Evolutionary conservation across 2,329 filamentous ascomycete genomes (phyloP), one percentile per base, ranked within the genome.

Genomic region (Calonectria naviculata): DNA sequence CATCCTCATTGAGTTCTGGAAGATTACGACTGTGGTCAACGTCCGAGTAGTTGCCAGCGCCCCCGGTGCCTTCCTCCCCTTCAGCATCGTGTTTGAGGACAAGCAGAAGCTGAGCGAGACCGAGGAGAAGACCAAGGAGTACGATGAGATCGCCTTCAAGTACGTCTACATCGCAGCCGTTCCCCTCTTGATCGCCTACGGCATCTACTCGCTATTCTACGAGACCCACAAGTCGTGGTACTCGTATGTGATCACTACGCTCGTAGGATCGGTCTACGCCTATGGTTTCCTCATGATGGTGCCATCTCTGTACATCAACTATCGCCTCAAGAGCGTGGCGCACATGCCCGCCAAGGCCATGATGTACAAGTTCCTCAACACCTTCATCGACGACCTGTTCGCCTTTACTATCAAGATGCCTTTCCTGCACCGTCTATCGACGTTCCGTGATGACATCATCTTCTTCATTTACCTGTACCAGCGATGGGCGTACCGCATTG

Each of bases 251-350:
- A 97, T 99, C 81, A 92, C 97, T 28, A 98, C 96, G 0, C 91
- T 99, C 12, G 97, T 99, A 26, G 97, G 95, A 13, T 96, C 93
- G 49, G 97, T 99, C 63, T 99, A 99, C 83, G 95, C 97, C 0
- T 99, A 99, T 81, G 97, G 97, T 5, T 99, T 99, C 89, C 86
- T 99, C 72, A 98, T 99, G 95, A 99, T 99, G 97, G 93, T 99
- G 10, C 97, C 97, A 17, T 93, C 92, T 71, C 88, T 99, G 38
- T 99, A 98, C 87, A 99, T 99, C 91, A 99, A 99, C 89, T 99
- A 99, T 87, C 93, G 96, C 15, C 91, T 99, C 76, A 98, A 96
- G 89, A 93, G 92, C 76, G 94, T 98, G 38, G 97, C 97, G 13
- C 97, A 99, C 85, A 98, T 99, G 96, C 95, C 97, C 1, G 94